Evolutionary conservation across 495 filamentous ascomycete genomes (phyloP).

Genomic region (Hypoxylon subgilvum): DNA sequence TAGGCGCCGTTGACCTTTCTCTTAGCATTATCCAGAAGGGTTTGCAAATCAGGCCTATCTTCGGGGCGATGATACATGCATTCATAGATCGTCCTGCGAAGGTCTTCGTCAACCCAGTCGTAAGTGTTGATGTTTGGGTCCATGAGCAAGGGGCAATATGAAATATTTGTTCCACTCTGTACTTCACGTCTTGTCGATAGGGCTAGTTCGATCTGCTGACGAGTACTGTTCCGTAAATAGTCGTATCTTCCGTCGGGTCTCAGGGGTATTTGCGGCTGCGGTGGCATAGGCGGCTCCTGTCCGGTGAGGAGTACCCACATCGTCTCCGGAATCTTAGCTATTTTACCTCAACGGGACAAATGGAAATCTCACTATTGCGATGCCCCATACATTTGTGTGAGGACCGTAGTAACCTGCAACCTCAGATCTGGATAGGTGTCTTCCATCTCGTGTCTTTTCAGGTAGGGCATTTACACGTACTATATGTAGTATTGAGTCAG

Average conservation of each 20-base stretch:
- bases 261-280: slow-evolving; percentile 22
- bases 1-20: no score
- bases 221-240: background rate
- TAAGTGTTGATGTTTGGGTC: slow-evolving; percentile 5
- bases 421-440: no score
- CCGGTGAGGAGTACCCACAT: slow-evolving; percentile 36
- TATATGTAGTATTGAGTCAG: background rate
- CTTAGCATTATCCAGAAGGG: slow-evolving; percentile 2
- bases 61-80: slow-evolving; percentile 35
- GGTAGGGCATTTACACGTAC: background rate
- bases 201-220: background rate
- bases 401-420: slow-evolving; percentile 23
- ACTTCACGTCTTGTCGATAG: no score
- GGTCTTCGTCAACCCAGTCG: slow-evolving; percentile 19
- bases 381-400: slow-evolving; percentile 31
- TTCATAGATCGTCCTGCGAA: slow-evolving; percentile 23
- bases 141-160: slow-evolving; percentile 18
- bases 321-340: slow-evolving; percentile 18
- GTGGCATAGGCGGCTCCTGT: background rate
- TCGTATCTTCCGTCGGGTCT: background rate
- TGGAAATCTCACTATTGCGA: slow-evolving; percentile 24
- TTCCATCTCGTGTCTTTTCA: slow-evolving; percentile 1
- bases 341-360: background rate
- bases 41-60: slow-evolving; percentile 20
- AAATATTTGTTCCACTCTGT: slow-evolving; percentile 14